phyloP scores from a whole-genome alignment of 1,284 basidiomycete genomes.

The Puccinia triticina region DNA sequence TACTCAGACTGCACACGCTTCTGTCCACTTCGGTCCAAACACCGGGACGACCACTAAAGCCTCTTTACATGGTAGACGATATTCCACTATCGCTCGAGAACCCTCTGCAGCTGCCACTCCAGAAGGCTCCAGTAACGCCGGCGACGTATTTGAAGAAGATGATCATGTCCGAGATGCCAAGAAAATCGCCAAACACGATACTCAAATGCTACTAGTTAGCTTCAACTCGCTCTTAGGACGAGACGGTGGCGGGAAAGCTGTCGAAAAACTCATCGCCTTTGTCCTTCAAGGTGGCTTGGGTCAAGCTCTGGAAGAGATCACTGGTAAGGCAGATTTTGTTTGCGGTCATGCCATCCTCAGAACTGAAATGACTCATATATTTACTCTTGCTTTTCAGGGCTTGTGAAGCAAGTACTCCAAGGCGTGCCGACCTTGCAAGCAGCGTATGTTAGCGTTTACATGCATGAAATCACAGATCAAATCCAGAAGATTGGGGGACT shows the following conservation, averaged over 20 bases:
- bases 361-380: background rate
- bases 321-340: slow-evolving; percentile 23
- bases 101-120: slow-evolving; percentile 26
- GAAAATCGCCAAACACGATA: slow-evolving; percentile 27
- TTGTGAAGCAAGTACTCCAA: slow-evolving; percentile 23
- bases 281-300: slow-evolving; percentile 31
- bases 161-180: slow-evolving; percentile 13
- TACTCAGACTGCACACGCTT: slow-evolving; percentile 26
- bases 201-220: slow-evolving; percentile 37
- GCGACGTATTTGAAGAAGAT: slow-evolving; percentile 25
- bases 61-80: slow-evolving; percentile 45
- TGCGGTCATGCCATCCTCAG: background rate
- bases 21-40: background rate
- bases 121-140: background rate
- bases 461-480: slow-evolving; percentile 43
- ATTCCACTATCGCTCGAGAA: slow-evolving; percentile 37
- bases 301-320: slow-evolving; percentile 24
- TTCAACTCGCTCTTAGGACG: slow-evolving; percentile 44
- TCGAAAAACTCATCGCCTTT: slow-evolving; percentile 26
- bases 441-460: slow-evolving; percentile 42
- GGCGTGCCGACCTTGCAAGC: slow-evolving; percentile 38
- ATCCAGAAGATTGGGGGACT: slow-evolving; percentile 39
- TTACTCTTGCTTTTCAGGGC: background rate
- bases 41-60: background rate
- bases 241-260: slow-evolving; percentile 48